These are phyloP conservation scores for Huiozyma naganishii DNA, from an alignment of 805 yeast species.

Conservation along the genomic window DNA sequence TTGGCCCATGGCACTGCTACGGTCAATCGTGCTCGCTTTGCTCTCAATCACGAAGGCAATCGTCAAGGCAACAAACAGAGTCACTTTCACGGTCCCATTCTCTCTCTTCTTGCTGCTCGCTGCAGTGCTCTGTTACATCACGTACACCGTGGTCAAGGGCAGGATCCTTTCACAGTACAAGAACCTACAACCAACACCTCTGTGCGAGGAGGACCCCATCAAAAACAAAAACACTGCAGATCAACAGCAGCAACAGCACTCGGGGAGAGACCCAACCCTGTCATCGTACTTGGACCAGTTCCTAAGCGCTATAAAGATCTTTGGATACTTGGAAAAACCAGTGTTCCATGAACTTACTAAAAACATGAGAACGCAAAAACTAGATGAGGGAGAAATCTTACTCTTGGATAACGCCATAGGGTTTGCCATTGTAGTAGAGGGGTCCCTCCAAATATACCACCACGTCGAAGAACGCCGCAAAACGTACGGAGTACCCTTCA, in stretches of 20 bases:
- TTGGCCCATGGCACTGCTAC: too few relatives aligned
- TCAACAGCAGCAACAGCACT: background rate
- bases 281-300: slow-evolving; percentile 80
- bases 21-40: too few relatives aligned
- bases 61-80: background rate
- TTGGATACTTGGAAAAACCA: slow-evolving; percentile 82
- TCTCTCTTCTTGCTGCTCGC: slow-evolving; percentile 2
- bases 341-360: slow-evolving; percentile 90
- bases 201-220: background rate
- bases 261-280: background rate
- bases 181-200: slow-evolving; percentile 12
- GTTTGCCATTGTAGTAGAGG: slow-evolving; percentile 87
- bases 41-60: too few relatives aligned
- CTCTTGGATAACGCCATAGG: slow-evolving; percentile 68
- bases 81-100: slow-evolving; percentile 10
- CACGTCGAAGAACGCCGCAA: background rate
- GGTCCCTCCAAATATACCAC: slow-evolving; percentile 69
- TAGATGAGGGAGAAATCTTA: slow-evolving; percentile 67
- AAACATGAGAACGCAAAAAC: slow-evolving; percentile 79
- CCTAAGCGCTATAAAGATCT: slow-evolving; percentile 79
- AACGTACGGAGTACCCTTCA: background rate
- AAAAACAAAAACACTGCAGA: background rate
- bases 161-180: slow-evolving; percentile 21
- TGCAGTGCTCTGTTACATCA: slow-evolving; percentile 5
- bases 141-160: slow-evolving; percentile 14